These are phyloP conservation scores for Eutypella sp. DNA, from an alignment of 2,329 filamentous ascomycete species.

Conservation along the genomic window DNA sequence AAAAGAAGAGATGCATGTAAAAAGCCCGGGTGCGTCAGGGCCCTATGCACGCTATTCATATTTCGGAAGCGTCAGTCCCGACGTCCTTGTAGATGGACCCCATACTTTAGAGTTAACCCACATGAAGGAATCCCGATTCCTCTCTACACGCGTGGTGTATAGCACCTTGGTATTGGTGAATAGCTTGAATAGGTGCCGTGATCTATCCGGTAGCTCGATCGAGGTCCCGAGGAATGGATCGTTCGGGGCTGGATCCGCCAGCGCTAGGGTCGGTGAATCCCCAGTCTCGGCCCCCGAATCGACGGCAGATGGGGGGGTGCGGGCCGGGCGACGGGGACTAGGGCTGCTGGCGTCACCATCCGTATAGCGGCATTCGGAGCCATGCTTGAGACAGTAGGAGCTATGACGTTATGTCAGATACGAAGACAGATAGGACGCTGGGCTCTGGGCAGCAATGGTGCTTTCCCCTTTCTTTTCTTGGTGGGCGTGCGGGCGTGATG, in stretches of 20 bases:
- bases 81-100: background rate
- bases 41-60: slow-evolving; percentile 33
- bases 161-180: slow-evolving; percentile 37
- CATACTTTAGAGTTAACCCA: slow-evolving; percentile 13
- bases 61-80: slow-evolving; percentile 5
- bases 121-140: slow-evolving; percentile 30
- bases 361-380: slow-evolving; percentile 35
- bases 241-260: slow-evolving; percentile 18
- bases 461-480: too few species aligned
- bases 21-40: slow-evolving; percentile 39
- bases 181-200: slow-evolving; percentile 31
- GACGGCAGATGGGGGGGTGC: slow-evolving; percentile 9
- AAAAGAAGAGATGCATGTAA: slow-evolving; percentile 41
- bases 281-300: slow-evolving; percentile 14
- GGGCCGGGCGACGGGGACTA: slow-evolving; percentile 10
- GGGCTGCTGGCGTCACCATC: slow-evolving; percentile 17
- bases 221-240: slow-evolving; percentile 25
- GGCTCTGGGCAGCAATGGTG: too few species aligned
- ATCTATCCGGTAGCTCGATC: slow-evolving; percentile 28
- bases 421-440: slow-evolving; percentile 3
- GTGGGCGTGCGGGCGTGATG: background rate
- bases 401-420: slow-evolving; percentile 20
- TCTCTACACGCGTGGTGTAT: slow-evolving; percentile 35
- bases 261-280: slow-evolving; percentile 9
- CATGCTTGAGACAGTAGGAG: slow-evolving; percentile 40